Base-by-base conservation (phyloP, 2,329 filamentous ascomycete species). In the Talaromyces sp. region DNA sequence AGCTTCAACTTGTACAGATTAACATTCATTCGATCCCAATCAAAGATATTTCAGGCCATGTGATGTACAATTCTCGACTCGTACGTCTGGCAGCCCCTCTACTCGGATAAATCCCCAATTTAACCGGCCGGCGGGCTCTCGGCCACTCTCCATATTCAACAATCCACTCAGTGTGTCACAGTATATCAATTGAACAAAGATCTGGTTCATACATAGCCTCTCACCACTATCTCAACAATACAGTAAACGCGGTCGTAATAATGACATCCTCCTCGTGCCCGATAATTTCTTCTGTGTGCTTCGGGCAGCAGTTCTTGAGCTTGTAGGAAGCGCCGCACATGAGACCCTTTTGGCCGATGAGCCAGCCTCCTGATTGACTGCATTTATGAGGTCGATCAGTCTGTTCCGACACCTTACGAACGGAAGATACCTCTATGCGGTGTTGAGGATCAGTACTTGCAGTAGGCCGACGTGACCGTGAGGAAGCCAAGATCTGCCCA, bases 61-160 rank as follows among this genome's bases (percentile, higher is more conserved):
- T 52, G 48, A 52, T 52, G 22, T 14, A 27, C 24, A 27, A 9
- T 9, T 33, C 27, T 31, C 10, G 24, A 52, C 24, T 31, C 24
- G 14, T 11, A 41, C 13, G 2, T 7, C 35, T n/a, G 16, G 14
- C 31, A 39, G 33, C 52, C 52, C 52, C 52, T 35, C 52, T 24
- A 50, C 27, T 56, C 52, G 52, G 52, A 56, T 56, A 56, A 56
- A 56, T 56, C 33, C n/a, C 19, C 52, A 56, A 56, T 56, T 56
- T 56, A 56, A 56, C 52, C 52, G 52, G 52, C 11, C 52, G 37
- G 52, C 37, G 52, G 52, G 33, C 52, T 48, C 43, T 43, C 43
- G n/a, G 7, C 22, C 43, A 31, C 27, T 31, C 27, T 31, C 27
- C 27, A 6, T 31, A 31, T 6, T 31, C 27, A 31, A 31, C 27